phyloP scores from a whole-genome alignment of 2,329 filamentous ascomycete genomes.

The Colletotrichum incanum region DNA sequence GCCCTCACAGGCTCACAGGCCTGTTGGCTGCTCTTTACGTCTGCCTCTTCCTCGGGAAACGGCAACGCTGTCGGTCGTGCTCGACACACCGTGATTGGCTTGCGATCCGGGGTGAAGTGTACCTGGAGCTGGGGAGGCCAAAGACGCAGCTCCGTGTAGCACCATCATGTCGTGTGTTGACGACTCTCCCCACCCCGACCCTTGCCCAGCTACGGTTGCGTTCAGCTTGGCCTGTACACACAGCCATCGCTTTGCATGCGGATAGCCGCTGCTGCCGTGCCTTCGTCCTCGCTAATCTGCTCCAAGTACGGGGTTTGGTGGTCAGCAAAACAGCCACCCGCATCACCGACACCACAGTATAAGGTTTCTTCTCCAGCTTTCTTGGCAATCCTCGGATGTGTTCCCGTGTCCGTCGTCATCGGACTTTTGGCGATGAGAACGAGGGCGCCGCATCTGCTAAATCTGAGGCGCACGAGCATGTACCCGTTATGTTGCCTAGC shows the following conservation, averaged over 20 bases:
- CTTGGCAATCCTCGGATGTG: neutral
- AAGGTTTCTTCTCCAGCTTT: neutral
- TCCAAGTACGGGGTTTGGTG: conserved; percentile 37
- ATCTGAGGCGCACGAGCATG: neutral
- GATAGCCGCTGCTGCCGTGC: conserved; percentile 26
- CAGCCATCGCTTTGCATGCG: conserved; percentile 28
- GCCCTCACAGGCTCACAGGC: neutral
- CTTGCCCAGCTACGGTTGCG: conserved; percentile 10
- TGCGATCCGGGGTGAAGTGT: neutral
- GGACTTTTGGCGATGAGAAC: conserved; percentile 1
- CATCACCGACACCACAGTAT: conserved; percentile 29
- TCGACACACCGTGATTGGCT: conserved; percentile 12
- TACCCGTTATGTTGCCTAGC: neutral
- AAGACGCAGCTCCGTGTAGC: conserved; percentile 23
- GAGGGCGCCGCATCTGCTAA: neutral
- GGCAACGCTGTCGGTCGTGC: conserved; percentile 10
- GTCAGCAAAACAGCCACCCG: conserved; percentile 32
- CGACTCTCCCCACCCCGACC: neutral
- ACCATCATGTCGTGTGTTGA: conserved; percentile 1
- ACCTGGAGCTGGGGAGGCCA: neutral
- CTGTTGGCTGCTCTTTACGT: conserved; percentile 7
- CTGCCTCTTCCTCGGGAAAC: conserved; percentile 10
- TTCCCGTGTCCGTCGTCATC: neutral
- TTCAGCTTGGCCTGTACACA: conserved; percentile 13
- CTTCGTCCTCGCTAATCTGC: conserved; percentile 42